phyloP scores from a whole-genome alignment of 495 filamentous ascomycete species.

The Bacidia gigantensis region DNA sequence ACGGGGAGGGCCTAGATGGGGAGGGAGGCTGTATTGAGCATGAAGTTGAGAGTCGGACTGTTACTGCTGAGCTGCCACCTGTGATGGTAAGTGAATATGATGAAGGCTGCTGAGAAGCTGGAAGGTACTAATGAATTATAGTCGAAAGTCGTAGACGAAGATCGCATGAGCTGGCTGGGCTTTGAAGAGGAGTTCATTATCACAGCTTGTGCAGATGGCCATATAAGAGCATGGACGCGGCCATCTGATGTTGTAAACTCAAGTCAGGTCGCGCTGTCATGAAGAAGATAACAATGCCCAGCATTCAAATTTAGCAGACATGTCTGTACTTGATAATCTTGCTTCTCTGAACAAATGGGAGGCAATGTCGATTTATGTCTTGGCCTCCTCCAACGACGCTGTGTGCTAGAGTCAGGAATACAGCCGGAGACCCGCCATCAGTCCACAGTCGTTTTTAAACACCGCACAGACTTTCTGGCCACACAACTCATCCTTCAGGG shows the following conservation, averaged over 20 bases:
- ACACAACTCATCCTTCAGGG: too few relatives aligned
- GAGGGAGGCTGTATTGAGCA: constrained; percentile 49
- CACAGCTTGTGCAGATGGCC: constrained; percentile 69
- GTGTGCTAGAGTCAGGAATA: too few relatives aligned
- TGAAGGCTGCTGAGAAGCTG: background rate
- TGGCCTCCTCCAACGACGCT: too few relatives aligned
- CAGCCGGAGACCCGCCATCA: too few relatives aligned
- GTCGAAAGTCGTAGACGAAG: constrained; percentile 74
- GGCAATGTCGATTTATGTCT: too few relatives aligned
- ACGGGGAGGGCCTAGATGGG: constrained; percentile 39
- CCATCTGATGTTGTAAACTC: constrained; percentile 40
- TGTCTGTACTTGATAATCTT: too few relatives aligned
- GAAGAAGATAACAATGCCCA: too few relatives aligned
- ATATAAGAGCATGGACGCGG: constrained; percentile 77
- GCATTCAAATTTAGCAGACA: too few relatives aligned
- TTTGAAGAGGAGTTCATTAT: constrained; percentile 87
- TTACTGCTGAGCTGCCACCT: constrained; percentile 79
- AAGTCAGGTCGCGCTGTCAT: constrained; percentile 1
- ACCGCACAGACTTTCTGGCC: too few relatives aligned
- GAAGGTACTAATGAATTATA: constrained; percentile 18
- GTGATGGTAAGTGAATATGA: constrained; percentile 51
- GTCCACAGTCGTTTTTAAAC: too few relatives aligned
- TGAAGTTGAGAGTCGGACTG: constrained; percentile 63
- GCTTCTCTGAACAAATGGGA: too few relatives aligned
- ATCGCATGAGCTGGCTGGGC: constrained; percentile 76